phyloP scores from a whole-genome alignment of 1,284 basidiomycete species.

The Xanthoconium separans region DNA sequence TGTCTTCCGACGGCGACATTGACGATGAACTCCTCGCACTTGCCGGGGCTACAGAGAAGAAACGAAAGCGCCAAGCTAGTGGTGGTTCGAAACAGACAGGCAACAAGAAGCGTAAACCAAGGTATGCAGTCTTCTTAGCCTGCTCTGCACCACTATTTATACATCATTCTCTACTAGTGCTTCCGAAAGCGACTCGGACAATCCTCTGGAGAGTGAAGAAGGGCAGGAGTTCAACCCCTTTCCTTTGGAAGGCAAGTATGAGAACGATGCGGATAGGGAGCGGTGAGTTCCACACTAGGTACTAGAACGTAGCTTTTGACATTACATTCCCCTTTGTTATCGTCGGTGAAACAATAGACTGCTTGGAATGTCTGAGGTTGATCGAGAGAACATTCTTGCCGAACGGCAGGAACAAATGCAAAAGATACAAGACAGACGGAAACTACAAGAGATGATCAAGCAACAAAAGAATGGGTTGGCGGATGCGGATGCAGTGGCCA shows the following conservation, averaged over 20 bases:
- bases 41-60: slow-evolving; percentile 57
- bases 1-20: slow-evolving; percentile 71
- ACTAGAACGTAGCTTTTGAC: slow-evolving; percentile 26
- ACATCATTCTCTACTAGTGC: slow-evolving; percentile 22
- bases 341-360: slow-evolving; percentile 50
- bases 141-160: slow-evolving; percentile 3
- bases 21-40: slow-evolving; percentile 69
- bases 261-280: slow-evolving; percentile 79
- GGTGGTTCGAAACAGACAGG: slow-evolving; percentile 29
- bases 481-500: slow-evolving; percentile 60
- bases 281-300: slow-evolving; percentile 49
- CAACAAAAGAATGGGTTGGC: slow-evolving; percentile 54
- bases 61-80: slow-evolving; percentile 43
- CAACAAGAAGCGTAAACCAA: slow-evolving; percentile 49
- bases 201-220: slow-evolving; percentile 60
- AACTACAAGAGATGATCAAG: slow-evolving; percentile 75
- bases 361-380: slow-evolving; percentile 79
- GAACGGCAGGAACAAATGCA: slow-evolving; percentile 81
- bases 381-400: slow-evolving; percentile 84
- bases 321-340: slow-evolving; percentile 6
- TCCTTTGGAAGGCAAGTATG: slow-evolving; percentile 89
- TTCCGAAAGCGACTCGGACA: slow-evolving; percentile 48
- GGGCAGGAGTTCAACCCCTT: slow-evolving; percentile 65
- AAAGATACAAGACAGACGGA: slow-evolving; percentile 69
- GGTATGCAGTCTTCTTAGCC: slow-evolving; percentile 37